A percentile compares a stretch with the other conserved stretches of the same genome.
Evolutionary conservation across 2,329 filamentous ascomycete genomes (phyloP).

Genomic region (Chaetomium olivaceum): DNA sequence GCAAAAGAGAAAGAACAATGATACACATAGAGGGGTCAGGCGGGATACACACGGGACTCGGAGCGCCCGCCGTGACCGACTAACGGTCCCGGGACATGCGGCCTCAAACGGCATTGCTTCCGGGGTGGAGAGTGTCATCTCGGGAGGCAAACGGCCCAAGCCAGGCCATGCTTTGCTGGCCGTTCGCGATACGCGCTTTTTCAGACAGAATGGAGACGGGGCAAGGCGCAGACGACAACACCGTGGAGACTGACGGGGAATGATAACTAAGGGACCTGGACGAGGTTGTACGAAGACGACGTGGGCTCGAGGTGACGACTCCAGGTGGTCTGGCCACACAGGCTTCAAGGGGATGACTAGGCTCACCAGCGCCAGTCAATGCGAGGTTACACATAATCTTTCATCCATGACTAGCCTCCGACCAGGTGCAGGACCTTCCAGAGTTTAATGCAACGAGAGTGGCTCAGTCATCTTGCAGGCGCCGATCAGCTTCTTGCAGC

Average conservation of each 20-base stretch:
- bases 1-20: conserved; percentile 11
- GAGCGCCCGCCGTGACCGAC: neutral
- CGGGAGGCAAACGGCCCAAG: neutral
- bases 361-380: neutral
- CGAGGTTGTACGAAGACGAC: neutral
- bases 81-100: neutral
- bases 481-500: neutral
- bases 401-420: neutral
- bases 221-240: neutral
- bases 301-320: neutral
- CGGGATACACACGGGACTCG: neutral
- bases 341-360: conserved; percentile 5
- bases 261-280: neutral
- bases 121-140: conserved; percentile 18
- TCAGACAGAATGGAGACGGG: neutral
- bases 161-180: conserved; percentile 17
- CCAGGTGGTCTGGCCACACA: neutral
- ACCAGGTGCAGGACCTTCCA: neutral
- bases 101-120: conserved; percentile 1
- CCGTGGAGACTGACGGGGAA: neutral
- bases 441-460: conserved; percentile 1
- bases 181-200: neutral
- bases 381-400: conserved; percentile 14
- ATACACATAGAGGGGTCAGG: neutral
- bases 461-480: conserved; percentile 14